Conservation (phyloP, 1,139 yeast genomes). For the Sugiyamaella pinicola region DNA sequence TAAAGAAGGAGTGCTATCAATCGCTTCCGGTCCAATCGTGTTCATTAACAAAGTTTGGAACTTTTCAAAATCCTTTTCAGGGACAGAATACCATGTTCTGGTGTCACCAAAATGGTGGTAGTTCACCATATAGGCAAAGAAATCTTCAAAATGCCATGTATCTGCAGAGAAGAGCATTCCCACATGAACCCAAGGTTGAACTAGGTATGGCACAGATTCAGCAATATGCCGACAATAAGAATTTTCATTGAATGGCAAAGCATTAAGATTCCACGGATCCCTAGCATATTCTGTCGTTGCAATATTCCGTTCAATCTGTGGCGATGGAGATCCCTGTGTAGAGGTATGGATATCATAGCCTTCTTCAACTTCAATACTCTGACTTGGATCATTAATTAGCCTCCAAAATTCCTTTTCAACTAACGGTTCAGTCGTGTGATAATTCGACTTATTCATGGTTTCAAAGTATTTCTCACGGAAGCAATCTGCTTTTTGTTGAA, state of each 20-base stretch:
- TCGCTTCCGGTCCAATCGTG: conserved; percentile 65
- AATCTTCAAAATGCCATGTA: conserved; percentile 75
- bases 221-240: conserved; percentile 51
- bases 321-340: conserved; percentile 55
- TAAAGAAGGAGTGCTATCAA: conserved; percentile 75
- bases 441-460: conserved; percentile 15
- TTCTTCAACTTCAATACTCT: conserved; percentile 51
- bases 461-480: conserved; percentile 48
- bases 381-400: conserved; percentile 42
- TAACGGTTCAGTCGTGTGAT: conserved; percentile 27
- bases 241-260: conserved; percentile 57
- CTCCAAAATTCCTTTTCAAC: conserved; percentile 45
- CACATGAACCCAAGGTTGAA: conserved; percentile 51
- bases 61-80: conserved; percentile 62
- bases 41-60: conserved; percentile 41
- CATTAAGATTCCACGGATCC: conserved; percentile 70
- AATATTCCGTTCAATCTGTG: conserved; percentile 43
- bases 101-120: conserved; percentile 69
- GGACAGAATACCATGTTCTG: conserved; percentile 75
- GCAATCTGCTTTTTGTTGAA: conserved; percentile 57
- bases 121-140: conserved; percentile 60
- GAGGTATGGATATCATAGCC: conserved; percentile 49
- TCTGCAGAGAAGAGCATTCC: conserved; percentile 70
- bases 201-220: conserved; percentile 45
- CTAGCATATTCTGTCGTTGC: conserved; percentile 33